These are phyloP conservation scores for Ustilago shanxiensis DNA, from an alignment of 1,284 basidiomycete genomes.

Conservation along the genomic window DNA sequence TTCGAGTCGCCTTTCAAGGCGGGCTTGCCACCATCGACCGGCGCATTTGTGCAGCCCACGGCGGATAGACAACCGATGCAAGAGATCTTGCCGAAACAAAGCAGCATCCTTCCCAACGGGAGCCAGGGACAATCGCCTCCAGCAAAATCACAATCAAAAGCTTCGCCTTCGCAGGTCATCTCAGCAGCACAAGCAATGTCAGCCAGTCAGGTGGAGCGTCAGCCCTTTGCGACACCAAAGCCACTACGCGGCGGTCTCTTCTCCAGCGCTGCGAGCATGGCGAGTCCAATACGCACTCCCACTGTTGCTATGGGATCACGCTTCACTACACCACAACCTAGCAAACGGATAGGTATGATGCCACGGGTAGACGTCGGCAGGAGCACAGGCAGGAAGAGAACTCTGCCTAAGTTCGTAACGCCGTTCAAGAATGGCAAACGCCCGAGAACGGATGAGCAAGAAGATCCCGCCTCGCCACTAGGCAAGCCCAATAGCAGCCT, in stretches of 20 bases:
- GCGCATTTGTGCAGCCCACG: neutral
- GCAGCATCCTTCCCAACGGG: neutral
- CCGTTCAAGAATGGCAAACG: conserved; percentile 59
- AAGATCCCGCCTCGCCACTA: conserved; percentile 27
- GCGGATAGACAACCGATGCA: conserved; percentile 23
- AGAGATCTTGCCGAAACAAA: conserved; percentile 27
- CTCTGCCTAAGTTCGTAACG: conserved; percentile 47
- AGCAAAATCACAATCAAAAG: conserved; percentile 3
- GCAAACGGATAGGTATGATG: conserved; percentile 46
- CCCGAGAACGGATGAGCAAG: conserved; percentile 20
- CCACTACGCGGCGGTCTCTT: conserved; percentile 10
- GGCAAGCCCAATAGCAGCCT: conserved; percentile 10
- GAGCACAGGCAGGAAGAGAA: conserved; percentile 32
- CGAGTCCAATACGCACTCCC: conserved; percentile 24
- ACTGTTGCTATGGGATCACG: conserved; percentile 5
- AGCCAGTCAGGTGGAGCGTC: conserved; percentile 12
- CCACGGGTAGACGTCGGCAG: conserved; percentile 34
- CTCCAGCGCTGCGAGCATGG: conserved; percentile 1
- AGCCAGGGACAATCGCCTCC: neutral
- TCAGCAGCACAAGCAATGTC: conserved; percentile 1
- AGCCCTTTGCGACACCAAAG: conserved; percentile 24
- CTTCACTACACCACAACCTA: conserved; percentile 35
- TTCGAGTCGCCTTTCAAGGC: neutral
- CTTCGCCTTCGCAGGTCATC: neutral
- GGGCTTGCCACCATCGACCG: neutral